Evolutionary conservation across 305 asterid genomes (phyloP), one percentile per base, ranked within the genome.

Genomic region (Stenogyne calaminthoides): DNA sequence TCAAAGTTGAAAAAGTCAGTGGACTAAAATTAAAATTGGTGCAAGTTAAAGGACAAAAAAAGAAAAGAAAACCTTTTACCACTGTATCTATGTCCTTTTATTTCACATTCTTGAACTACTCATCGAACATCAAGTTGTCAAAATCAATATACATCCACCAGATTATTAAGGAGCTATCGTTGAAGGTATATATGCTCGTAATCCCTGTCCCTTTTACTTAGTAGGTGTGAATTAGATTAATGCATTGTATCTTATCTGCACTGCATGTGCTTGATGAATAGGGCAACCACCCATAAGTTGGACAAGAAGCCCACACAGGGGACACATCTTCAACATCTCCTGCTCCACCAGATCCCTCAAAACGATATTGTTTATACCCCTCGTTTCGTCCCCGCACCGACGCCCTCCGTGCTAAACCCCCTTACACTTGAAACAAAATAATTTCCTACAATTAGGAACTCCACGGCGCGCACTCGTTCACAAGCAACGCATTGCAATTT

Each of bases 401-500:
- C 25, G 25, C 25, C 25, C 25, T 22, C 25, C 25, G 25, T 22
- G 25, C 25, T 2, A 22, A 22, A 22, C 80, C 68, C 66, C 56
- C 68, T 78, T 76, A 40, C 91, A 87, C 78, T 73, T 16, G 16
- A 87, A 82, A 54, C 91, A 84, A 29, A 87, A 67, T 54, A 64
- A 42, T 1, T 78, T 74, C 70, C 42, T 81, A 60, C 88, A 84
- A 8, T 37, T 69, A 10, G 89, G 89, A 22, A 1, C 25, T 22
- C 40, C 60, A 77, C 87, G 6, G 85, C 89, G 49, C 89, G 84
- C 25, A 22, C 82, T 87, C 91, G 19, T 86, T 84, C 69, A 92
- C 74, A 22, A 88, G 75, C 80, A 88, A 42, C 44, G 64, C 84
- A 60, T 83, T 87, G 66, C 97, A 91, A 36, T 75, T 67, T 27